Evolutionary conservation across 1,284 basidiomycete genomes (phyloP).

Genomic region (Heliocybe sulcata): DNA sequence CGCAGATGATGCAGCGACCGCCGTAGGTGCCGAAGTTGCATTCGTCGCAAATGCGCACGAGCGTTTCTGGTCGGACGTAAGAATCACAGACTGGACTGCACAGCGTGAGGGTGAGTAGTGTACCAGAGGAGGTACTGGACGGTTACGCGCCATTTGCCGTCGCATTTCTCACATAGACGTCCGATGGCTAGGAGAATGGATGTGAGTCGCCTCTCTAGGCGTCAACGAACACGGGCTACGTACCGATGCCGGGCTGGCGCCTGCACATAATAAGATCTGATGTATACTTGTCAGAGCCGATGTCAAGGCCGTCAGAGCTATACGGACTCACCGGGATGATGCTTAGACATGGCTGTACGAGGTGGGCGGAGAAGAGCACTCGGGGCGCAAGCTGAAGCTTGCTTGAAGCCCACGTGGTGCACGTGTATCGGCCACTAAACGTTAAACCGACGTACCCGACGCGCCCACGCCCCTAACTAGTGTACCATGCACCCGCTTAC

Average conservation of each 20-base stretch:
- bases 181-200: conserved; percentile 68
- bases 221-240: conserved; percentile 20
- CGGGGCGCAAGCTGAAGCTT: neutral
- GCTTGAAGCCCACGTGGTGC: too few relatives aligned
- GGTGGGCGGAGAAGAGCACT: neutral
- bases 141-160: conserved; percentile 88
- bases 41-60: conserved; percentile 98
- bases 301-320: conserved; percentile 1
- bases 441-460: too few relatives aligned
- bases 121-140: neutral
- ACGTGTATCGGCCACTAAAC: too few relatives aligned
- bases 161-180: conserved; percentile 97
- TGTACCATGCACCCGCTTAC: too few relatives aligned
- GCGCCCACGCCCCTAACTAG: too few relatives aligned
- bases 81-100: conserved; percentile 96
- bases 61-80: conserved; percentile 95
- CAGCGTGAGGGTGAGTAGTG: neutral
- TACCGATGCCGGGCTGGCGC: conserved; percentile 92
- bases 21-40: conserved; percentile 99
- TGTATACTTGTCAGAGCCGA: conserved; percentile 3
- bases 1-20: conserved; percentile 96
- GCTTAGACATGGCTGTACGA: conserved; percentile 69
- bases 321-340: conserved; percentile 71
- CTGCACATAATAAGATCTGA: conserved; percentile 95
- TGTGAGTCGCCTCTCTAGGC: neutral